Base-by-base conservation (phyloP, 495 filamentous ascomycete genomes). In the Delitschia confertaspora region DNA sequence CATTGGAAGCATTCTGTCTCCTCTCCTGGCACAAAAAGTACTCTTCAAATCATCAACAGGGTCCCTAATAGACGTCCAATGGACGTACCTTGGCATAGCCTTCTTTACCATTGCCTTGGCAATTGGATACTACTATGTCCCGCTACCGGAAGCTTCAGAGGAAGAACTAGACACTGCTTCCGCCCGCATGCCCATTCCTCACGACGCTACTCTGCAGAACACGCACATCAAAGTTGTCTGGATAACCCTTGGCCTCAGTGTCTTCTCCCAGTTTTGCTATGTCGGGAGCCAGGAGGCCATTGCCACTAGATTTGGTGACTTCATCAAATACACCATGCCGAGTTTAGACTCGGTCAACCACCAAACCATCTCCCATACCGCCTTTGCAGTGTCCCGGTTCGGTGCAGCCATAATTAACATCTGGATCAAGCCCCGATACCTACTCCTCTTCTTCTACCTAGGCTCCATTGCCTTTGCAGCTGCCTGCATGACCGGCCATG, bases 71-170 rank as follows among this genome's bases (percentile, higher is more conserved):
- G 68, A 79, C 42, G 75, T 81, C 1, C 80, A 85, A 57, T 85
- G 80, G 80, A 70, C 79, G 11, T 83, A 83, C 41, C 74, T 85
- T 3, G 79, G 73, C 26, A 81, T 82, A 36, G 69, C 76, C 2
- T 64, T 83, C 1, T 81, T 82, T 52, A 77, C 72, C 35, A 65
- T 82, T 11, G 57, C 79, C 5, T 66, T 85, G 1, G 80, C 79
- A 6, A 63, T 82, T 9, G 70, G 64, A 0, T 82, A 80, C 57
- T 79, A 74, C 47, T 83, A 83, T 52, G 59, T 80, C 0, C 72
- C 72, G 3, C 65, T 85, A 6, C 80, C 80, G 3, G 80, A 83
- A 62, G 77, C 78, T 3, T 73, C 75, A 1, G 80, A 83, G 51
- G 65, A 70, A 13, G 80, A 83, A 32, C 61, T 84, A 7, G 66